Conservation (phyloP, 2,329 filamentous ascomycete genomes). For the Dothideomycetidae sp. region DNA sequence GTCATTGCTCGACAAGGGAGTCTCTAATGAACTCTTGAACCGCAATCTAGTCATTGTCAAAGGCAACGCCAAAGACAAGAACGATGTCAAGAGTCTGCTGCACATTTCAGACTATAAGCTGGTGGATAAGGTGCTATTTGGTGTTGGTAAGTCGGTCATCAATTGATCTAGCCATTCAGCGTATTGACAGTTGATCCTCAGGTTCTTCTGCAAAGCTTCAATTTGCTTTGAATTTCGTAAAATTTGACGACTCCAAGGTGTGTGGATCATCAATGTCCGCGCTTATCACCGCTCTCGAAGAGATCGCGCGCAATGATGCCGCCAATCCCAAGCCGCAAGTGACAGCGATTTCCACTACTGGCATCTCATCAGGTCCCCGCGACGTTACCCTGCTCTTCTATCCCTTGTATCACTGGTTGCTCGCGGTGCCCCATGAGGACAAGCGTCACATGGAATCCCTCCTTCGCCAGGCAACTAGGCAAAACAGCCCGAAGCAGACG, state of each 20-base stretch:
- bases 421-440: slow-evolving; percentile 26
- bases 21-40: slow-evolving; percentile 24
- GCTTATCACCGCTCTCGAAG: slow-evolving; percentile 21
- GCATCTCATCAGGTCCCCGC: slow-evolving; percentile 19
- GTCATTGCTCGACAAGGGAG: slow-evolving; percentile 27
- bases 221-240: no score
- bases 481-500: slow-evolving; percentile 12
- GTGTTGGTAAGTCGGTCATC: slow-evolving; percentile 34
- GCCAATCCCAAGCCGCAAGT: slow-evolving; percentile 18
- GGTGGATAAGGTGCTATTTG: slow-evolving; percentile 33
- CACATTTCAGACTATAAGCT: slow-evolving; percentile 13
- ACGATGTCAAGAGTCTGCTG: slow-evolving; percentile 28
- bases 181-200: no score
- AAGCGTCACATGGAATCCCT: slow-evolving; percentile 25
- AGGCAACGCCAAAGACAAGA: slow-evolving; percentile 32
- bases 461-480: slow-evolving; percentile 17
- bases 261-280: slow-evolving; percentile 22
- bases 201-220: slow-evolving; percentile 16
- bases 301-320: slow-evolving; percentile 10
- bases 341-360: slow-evolving; percentile 26
- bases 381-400: slow-evolving; percentile 24
- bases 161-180: slow-evolving; percentile 13
- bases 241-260: slow-evolving; percentile 22
- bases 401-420: slow-evolving; percentile 24
- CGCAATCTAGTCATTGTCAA: slow-evolving; percentile 33